Base-by-base conservation (phyloP, 2,329 filamentous ascomycete species). In the Paecilomyces dactylethromorphus region DNA sequence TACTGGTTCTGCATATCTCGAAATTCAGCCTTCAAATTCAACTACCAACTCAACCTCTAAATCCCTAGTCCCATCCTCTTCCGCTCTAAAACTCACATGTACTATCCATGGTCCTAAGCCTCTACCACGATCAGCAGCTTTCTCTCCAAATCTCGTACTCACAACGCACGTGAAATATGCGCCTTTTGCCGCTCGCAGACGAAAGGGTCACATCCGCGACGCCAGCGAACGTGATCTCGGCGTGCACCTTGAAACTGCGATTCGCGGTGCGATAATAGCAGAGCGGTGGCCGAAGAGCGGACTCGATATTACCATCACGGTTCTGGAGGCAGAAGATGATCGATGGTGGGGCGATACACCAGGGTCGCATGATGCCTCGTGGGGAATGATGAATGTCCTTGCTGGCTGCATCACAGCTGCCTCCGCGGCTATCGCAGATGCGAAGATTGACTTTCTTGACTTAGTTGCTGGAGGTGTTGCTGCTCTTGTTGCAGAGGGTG, bases 241-340 rank as follows among this genome's bases (percentile, higher is more conserved):
- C 12, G 89, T 92, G 11, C 93, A 97, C 72, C 80, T 99, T 2
- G 92, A 97, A 74, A 93, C 91, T 15, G 92, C 94, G 26, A 81
- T 99, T 55, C 85, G 92, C 33, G 93, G 93, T 0, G 90, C 91
- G 7, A 87, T 97, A 55, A 93, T 97, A 69, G 92, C 91, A 13
- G 92, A 97, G 71, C 83, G 93, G 59, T 99, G 93, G 91, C 94
- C 94, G n/a, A 99, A 99, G 80, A 96, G 91, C 72, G 92, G 91
- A 52, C 87, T 96, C n/a, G 94, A 99, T 71, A 87, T 99, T 49
- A 88, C 96, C 18, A 86, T 99, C 54, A 97, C 92, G 0, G 87
- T 99, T 54, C 81, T 99, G 18, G 94, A 99, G 76, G 93, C 91
- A 2, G 94, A 97, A 69, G 91, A 97, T 71, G 89, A 93, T 67